A percentile compares a stretch with the other conserved stretches of the same genome.
Conservation (phyloP, 2,329 filamentous ascomycete genomes). For the Colletotrichum melonis region DNA sequence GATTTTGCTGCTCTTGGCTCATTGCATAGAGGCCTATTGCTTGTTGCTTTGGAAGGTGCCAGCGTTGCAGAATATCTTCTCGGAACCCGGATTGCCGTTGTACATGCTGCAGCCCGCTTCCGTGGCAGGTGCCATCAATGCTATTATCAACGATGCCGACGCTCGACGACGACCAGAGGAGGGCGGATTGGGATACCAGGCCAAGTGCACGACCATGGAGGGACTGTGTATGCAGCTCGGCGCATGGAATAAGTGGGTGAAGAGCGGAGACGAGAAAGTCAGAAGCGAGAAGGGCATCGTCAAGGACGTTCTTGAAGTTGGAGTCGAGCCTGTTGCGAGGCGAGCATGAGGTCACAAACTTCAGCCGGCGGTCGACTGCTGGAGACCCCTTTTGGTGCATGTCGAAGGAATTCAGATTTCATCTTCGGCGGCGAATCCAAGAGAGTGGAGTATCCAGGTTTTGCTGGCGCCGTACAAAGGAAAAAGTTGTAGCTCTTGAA, state of each 20-base stretch:
- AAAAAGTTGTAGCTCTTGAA: background rate
- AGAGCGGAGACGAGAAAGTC: slow-evolving; percentile 14
- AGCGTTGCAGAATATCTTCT: slow-evolving; percentile 40
- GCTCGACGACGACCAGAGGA: slow-evolving; percentile 50
- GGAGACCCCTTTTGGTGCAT: background rate
- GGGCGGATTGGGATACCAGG: slow-evolving; percentile 55
- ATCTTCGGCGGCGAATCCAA: background rate
- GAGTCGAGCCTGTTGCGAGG: slow-evolving; percentile 29
- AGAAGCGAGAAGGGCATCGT: slow-evolving; percentile 22
- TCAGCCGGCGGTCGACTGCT: background rate
- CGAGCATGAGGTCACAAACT: slow-evolving; percentile 8
- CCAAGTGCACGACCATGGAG: slow-evolving; percentile 51
- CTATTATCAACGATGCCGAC: slow-evolving; percentile 49
- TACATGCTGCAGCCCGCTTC: slow-evolving; percentile 53
- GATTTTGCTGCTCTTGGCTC: slow-evolving; percentile 49
- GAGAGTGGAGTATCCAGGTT: background rate
- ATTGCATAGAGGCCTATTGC: slow-evolving; percentile 51
- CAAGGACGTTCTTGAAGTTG: slow-evolving; percentile 28
- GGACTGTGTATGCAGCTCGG: slow-evolving; percentile 53
- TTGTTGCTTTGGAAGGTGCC: slow-evolving; percentile 42
- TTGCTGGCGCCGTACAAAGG: background rate
- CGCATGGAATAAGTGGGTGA: slow-evolving; percentile 50
- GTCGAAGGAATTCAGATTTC: too few species aligned
- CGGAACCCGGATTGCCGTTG: slow-evolving; percentile 48
- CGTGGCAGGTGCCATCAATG: slow-evolving; percentile 49